phyloP scores from a whole-genome alignment of 768 basidiomycete genomes.

The Mycena belliarum region DNA sequence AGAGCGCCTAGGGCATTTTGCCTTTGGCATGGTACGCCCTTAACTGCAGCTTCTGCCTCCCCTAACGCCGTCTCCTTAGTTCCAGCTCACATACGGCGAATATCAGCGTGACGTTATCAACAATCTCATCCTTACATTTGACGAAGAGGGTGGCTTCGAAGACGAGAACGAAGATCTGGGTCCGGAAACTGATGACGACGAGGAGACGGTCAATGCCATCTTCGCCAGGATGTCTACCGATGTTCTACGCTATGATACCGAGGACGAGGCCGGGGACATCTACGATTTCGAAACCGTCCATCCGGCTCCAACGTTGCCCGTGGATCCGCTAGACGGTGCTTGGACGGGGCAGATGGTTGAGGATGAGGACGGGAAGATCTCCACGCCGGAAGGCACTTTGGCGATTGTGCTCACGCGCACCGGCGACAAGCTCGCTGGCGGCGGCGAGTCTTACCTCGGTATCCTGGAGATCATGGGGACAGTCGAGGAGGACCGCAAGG shows the following conservation, averaged over 20 bases:
- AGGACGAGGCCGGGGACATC: conserved; percentile 3
- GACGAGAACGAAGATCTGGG: conserved; percentile 6
- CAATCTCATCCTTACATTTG: conserved; percentile 1
- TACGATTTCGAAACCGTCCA: conserved; percentile 9
- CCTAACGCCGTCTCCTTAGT: neutral
- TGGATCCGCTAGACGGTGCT: conserved; percentile 9
- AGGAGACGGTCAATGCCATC: conserved; percentile 1
- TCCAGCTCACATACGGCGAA: neutral
- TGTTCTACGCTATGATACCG: neutral
- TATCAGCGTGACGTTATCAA: conserved; percentile 5
- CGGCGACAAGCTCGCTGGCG: conserved; percentile 8
- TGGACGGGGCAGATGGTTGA: conserved; percentile 10
- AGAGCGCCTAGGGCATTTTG: conserved; percentile 8
- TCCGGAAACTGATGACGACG: conserved; percentile 12
- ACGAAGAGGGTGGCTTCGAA: conserved; percentile 14
- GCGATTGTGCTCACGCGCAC: conserved; percentile 10
- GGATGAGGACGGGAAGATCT: neutral
- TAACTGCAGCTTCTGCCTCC: neutral
- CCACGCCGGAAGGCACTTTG: neutral
- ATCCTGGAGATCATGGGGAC: conserved; percentile 4
- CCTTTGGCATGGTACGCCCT: conserved; percentile 19
- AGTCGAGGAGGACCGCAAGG: conserved; percentile 4
- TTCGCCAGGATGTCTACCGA: neutral
- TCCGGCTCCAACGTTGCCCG: neutral
- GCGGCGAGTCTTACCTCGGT: conserved; percentile 2